phyloP scores from a whole-genome alignment of 2,329 filamentous ascomycete species.

The Pyricularia sp. region DNA sequence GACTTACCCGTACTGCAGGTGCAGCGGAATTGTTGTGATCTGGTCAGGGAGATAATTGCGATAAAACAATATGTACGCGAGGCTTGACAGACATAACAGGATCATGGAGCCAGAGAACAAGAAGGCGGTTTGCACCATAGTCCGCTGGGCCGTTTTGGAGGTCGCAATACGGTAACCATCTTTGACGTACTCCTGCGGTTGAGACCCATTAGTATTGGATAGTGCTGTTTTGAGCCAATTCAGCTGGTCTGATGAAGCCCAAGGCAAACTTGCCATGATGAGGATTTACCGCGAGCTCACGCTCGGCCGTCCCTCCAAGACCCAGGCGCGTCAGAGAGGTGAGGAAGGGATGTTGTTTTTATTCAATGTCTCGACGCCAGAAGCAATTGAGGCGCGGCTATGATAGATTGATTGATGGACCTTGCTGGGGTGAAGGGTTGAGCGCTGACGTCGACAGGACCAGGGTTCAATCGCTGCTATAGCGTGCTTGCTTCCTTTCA shows the following conservation, averaged over 20 bases:
- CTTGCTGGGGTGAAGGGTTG: background rate
- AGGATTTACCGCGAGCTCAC: background rate
- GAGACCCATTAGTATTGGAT: background rate
- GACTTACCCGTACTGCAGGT: conserved; percentile 46
- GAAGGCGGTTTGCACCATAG: conserved; percentile 32
- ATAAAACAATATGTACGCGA: conserved; percentile 41
- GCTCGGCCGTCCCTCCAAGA: background rate
- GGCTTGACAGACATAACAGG: conserved; percentile 32
- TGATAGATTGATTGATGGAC: background rate
- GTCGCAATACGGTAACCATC: conserved; percentile 25
- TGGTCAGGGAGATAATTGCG: conserved; percentile 43
- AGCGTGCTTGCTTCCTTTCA: background rate
- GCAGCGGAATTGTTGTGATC: conserved; percentile 36
- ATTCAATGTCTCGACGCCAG: background rate
- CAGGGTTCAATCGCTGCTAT: background rate
- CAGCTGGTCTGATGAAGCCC: background rate
- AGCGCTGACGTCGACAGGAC: background rate
- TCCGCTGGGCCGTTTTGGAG: conserved; percentile 37
- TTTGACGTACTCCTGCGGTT: conserved; percentile 11
- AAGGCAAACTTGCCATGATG: background rate
- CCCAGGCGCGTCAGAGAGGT: background rate
- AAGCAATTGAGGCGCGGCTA: background rate
- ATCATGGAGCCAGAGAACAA: conserved; percentile 27
- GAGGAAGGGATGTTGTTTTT: background rate
- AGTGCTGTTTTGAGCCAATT: background rate